phyloP scores from a whole-genome alignment of 2,329 filamentous ascomycete species.

The Nakataea oryzae region DNA sequence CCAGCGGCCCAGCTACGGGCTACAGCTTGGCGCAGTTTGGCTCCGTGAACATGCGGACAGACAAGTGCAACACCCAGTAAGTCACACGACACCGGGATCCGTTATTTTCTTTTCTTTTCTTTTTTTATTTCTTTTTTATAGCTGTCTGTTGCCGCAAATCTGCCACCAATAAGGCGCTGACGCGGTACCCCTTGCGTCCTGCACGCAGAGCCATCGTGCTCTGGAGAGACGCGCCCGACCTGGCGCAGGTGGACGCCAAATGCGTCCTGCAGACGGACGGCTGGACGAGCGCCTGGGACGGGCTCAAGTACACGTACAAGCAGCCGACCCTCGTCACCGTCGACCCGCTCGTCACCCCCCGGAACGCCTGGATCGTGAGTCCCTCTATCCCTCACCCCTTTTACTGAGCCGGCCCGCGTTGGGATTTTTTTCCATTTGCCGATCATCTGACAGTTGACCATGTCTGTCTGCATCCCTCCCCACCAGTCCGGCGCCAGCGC shows the following conservation, averaged over 20 bases:
- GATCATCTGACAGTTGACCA: too few relatives aligned
- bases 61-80: not conserved
- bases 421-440: too few relatives aligned
- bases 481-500: conserved; percentile 54
- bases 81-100: not conserved
- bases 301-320: conserved; percentile 63
- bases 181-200: too few relatives aligned
- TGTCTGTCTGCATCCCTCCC: not conserved
- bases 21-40: not conserved
- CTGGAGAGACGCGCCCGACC: not conserved
- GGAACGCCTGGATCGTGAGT: conserved; percentile 66
- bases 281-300: conserved; percentile 68
- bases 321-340: conserved; percentile 63
- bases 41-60: not conserved
- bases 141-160: too few relatives aligned
- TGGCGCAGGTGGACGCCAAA: not conserved
- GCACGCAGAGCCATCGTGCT: not conserved
- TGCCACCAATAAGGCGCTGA: too few relatives aligned
- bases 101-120: not conserved
- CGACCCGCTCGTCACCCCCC: conserved; percentile 72
- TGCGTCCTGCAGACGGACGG: conserved; percentile 28
- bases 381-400: not conserved
- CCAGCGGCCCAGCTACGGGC: too few relatives aligned
- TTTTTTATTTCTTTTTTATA: not conserved
- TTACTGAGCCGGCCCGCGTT: conserved; percentile 4